These are phyloP conservation scores for Phylloporus rhodoxanthus DNA, from an alignment of 768 basidiomycete genomes.

Conservation along the genomic window DNA sequence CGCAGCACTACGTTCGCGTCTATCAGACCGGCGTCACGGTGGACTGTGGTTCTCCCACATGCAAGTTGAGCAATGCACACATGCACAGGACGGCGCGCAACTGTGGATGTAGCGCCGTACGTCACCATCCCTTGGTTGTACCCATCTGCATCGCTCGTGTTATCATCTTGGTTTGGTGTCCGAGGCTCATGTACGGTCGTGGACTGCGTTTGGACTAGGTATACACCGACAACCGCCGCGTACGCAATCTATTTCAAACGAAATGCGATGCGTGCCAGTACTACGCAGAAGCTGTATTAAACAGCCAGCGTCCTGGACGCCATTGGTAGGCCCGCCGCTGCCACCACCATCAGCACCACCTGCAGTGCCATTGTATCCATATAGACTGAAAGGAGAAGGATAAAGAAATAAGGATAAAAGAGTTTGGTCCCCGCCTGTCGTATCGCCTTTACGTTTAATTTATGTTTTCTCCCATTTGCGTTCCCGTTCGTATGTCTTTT, in stretches of 20 bases:
- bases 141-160: neutral
- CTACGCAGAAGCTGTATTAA: conserved; percentile 28
- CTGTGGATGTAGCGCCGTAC: conserved; percentile 49
- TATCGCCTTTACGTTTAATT: neutral
- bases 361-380: neutral
- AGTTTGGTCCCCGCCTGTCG: neutral
- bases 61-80: conserved; percentile 52
- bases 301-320: conserved; percentile 29
- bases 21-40: conserved; percentile 57
- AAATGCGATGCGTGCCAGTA: conserved; percentile 53
- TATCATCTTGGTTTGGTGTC: neutral
- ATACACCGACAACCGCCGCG: conserved; percentile 45
- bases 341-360: conserved; percentile 4
- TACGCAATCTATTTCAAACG: conserved; percentile 61
- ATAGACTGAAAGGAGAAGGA: neutral
- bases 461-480: neutral
- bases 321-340: conserved; percentile 11
- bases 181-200: neutral
- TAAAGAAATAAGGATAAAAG: neutral
- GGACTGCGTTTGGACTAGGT: conserved; percentile 23
- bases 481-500: neutral
- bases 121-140: neutral
- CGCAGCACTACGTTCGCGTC: conserved; percentile 55
- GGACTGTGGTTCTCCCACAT: conserved; percentile 50
- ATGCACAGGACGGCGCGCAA: conserved; percentile 52